Base-by-base conservation (phyloP, 108 stramenopile species). In the Cyclotella kingstonii region DNA sequence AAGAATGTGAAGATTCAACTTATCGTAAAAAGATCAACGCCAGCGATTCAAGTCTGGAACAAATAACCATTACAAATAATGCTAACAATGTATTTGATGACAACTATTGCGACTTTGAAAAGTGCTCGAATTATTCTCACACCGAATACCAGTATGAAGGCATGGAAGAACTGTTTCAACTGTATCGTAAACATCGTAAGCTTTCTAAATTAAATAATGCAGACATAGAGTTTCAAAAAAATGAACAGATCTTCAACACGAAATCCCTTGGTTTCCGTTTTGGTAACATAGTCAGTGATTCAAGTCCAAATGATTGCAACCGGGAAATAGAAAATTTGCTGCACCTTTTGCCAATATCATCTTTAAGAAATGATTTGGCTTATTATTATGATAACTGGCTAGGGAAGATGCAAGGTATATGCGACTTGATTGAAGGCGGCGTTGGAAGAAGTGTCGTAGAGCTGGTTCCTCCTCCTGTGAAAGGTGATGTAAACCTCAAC, bases 401-500 rank as follows among this genome's bases (percentile, higher is more conserved):
- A 14, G 50, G 23, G 9, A 38, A 71, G 7, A 63, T 71, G 39
- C 60, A 76, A 21, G 57, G 62, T 8, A 60, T 76, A 15, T 63
- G 68, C 23, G 79, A 60, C 28, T 28, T 48, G 5, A 70, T 71
- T 17, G 58, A 68, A 25, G 84, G 82, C 19, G 81, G 81, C 25
- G 78, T 73, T 0, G 78, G 77, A 8, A 66, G 84, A 46, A 64
- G 84, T 50, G 42, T 83, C 1, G 85, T 86, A 15, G 84, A 86
- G 47, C 48, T 68, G 45, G 52, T 90, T 9, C 88, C 85, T 8
- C 27, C 63, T 40, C 85, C 88, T 26, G 57, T 82, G 46, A 28
- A 36, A 19, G 46, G 31, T n/a, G 38, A 40, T 15, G n/a, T n/a
- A n/a, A n/a, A n/a, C n/a, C 15, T 9, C 43, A 33, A 3, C 19